phyloP scores from a whole-genome alignment of 805 yeast genomes.

The Wickerhamiella galacta region DNA sequence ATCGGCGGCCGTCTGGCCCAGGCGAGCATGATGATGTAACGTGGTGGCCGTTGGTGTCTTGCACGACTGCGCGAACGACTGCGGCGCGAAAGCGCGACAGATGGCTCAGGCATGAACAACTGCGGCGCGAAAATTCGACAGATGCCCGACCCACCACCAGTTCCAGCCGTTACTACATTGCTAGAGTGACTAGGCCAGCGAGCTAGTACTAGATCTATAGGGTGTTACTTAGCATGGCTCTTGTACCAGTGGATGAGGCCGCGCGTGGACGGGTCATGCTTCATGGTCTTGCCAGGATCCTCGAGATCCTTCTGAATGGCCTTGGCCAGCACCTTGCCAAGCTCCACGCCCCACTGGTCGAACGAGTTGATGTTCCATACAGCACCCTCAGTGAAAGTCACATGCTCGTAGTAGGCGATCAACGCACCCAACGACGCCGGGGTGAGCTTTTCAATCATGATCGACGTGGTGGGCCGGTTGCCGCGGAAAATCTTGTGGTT shows the following conservation, averaged over 20 bases:
- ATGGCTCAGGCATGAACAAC: too few relatives aligned
- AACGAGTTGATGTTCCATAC: conserved; percentile 98
- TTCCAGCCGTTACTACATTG: too few relatives aligned
- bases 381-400: conserved; percentile 97
- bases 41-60: too few relatives aligned
- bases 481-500: conserved; percentile 96
- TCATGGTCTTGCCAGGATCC: conserved; percentile 33
- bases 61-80: too few relatives aligned
- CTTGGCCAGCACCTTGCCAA: conserved; percentile 95
- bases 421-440: conserved; percentile 93
- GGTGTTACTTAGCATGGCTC: conserved; percentile 30
- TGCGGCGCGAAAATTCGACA: too few relatives aligned
- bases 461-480: conserved; percentile 97
- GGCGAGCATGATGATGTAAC: too few relatives aligned
- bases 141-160: too few relatives aligned
- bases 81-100: too few relatives aligned
- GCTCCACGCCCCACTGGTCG: conserved; percentile 99
- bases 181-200: too few relatives aligned
- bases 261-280: conserved; percentile 85
- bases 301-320: conserved; percentile 82
- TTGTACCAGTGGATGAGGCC: conserved; percentile 92
- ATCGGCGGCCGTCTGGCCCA: too few relatives aligned
- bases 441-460: conserved; percentile 86
- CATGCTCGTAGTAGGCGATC: conserved; percentile 95
- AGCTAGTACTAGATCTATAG: too few relatives aligned